Conservation (phyloP, 345 rosid genomes). For the Theobroma cacao region DNA sequence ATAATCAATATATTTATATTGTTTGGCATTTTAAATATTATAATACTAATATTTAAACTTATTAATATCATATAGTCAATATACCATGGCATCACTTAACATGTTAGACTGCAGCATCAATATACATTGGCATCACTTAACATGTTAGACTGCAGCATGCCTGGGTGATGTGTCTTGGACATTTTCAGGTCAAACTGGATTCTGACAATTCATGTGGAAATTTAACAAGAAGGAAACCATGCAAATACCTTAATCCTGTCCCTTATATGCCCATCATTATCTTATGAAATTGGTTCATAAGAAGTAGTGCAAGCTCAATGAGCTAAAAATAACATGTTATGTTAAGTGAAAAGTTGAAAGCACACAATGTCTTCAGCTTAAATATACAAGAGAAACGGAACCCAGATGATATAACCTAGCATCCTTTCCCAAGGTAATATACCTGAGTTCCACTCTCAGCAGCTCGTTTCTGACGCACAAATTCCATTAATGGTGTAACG, state of each 20-base stretch:
- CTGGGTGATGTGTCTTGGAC: neutral
- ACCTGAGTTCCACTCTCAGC: conserved; percentile 58
- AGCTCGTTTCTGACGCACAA: conserved; percentile 73
- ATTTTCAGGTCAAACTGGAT: neutral
- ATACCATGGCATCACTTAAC: too few relatives aligned
- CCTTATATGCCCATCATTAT: neutral
- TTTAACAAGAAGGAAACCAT: neutral
- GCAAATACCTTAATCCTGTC: neutral
- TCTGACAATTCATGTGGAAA: neutral
- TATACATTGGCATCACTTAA: too few relatives aligned
- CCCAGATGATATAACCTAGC: neutral
- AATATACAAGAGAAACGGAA: neutral
- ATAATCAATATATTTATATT: too few relatives aligned
- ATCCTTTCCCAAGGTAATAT: neutral
- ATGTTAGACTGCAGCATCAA: too few relatives aligned
- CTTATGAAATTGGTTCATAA: neutral
- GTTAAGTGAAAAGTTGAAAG: neutral
- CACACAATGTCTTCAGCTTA: neutral
- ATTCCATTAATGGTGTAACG: conserved; percentile 81
- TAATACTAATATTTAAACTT: too few relatives aligned
- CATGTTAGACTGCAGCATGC: neutral
- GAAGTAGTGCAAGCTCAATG: neutral
- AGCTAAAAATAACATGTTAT: neutral
- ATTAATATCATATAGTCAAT: too few relatives aligned
- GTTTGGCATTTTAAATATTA: too few relatives aligned